Evolutionary conservation across 306 rosid genomes (phyloP), one percentile per base, ranked within the genome.

Genomic region (Abrus pulchellus): DNA sequence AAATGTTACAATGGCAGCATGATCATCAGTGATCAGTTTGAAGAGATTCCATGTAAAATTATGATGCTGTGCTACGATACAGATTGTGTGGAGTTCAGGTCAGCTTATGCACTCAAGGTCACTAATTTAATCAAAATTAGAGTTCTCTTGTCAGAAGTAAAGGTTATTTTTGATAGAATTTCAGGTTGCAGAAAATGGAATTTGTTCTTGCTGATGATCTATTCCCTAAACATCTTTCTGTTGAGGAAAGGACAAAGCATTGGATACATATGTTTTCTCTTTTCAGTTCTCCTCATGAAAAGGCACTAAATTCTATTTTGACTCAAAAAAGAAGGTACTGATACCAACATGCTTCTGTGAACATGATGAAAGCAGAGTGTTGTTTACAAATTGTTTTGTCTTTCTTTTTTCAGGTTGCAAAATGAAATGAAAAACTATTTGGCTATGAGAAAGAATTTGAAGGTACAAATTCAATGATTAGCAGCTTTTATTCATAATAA

Each of bases 71-170:
- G 94, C 88, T 93, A 84, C 85, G 95, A 94, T 85, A 91, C 88
- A 80, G 98, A 92, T 84, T 89, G 97, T 80, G 90, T 88, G 85
- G 96, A 91, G 80, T 93, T 91, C 94, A 90, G 98, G 97, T 93
- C 72, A 75, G 93, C 44, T 79, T 76, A 48, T 77, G 78, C 49
- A 69, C 75, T 44, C 56, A 57, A 54, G 55, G 49, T 79, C 72
- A 56, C 83, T 72, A 74, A 73, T 84, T 82, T 66, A 70, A 47
- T 59, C 48, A 54, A 75, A 45, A 70, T 12, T 81, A 79, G 68
- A 75, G 75, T 54, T 75, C 20, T 32, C 60, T 63, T 66, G 33
- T 72, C 54, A 13, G 28, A 83, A 71, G 44, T 76, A 60, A 81
- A 40, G 30, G 48, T 73, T 59, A 43, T 11, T 63, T 53, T 69